Evolutionary conservation across 495 filamentous ascomycete species (phyloP).

Genomic region (Podospora bellae-mahoneyi): DNA sequence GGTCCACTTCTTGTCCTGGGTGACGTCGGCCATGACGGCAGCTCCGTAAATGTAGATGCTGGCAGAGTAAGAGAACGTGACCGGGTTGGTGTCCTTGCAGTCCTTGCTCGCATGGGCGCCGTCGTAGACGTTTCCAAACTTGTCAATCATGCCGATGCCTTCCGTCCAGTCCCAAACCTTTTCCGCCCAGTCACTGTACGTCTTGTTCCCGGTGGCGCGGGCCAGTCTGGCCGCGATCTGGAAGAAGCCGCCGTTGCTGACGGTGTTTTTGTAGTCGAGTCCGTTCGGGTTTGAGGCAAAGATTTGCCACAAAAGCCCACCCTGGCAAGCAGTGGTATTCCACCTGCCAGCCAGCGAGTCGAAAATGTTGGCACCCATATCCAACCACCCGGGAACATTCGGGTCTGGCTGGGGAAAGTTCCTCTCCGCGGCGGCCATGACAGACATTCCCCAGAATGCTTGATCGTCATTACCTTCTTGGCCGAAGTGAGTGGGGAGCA

Average conservation of each 20-base stretch:
- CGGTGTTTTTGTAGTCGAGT: conserved; percentile 66
- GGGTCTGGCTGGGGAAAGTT: conserved; percentile 63
- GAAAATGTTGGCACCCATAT: conserved; percentile 50
- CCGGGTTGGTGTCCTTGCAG: conserved; percentile 45
- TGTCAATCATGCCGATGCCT: conserved; percentile 49
- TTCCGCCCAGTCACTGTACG: conserved; percentile 64
- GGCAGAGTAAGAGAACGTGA: conserved; percentile 60
- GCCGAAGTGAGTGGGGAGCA: conserved; percentile 44
- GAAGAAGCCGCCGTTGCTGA: conserved; percentile 68
- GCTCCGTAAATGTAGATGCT: conserved; percentile 65
- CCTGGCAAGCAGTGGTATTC: conserved; percentile 63
- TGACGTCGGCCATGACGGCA: conserved; percentile 62
- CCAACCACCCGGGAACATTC: conserved; percentile 57
- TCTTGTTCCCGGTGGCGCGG: conserved; percentile 61
- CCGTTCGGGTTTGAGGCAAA: conserved; percentile 70
- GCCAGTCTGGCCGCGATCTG: conserved; percentile 66
- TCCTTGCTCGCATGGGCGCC: conserved; percentile 47
- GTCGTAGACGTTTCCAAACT: conserved; percentile 52
- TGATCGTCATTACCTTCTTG: conserved; percentile 70
- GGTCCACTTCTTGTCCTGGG: conserved; percentile 51
- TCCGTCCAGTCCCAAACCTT: conserved; percentile 67
- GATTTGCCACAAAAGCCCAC: conserved; percentile 83
- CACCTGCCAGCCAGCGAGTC: conserved; percentile 56
- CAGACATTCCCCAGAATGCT: conserved; percentile 75
- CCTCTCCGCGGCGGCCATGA: conserved; percentile 70